Conservation (phyloP, 805 yeast genomes). For the Cyberlindnera samutprakarnensis region DNA sequence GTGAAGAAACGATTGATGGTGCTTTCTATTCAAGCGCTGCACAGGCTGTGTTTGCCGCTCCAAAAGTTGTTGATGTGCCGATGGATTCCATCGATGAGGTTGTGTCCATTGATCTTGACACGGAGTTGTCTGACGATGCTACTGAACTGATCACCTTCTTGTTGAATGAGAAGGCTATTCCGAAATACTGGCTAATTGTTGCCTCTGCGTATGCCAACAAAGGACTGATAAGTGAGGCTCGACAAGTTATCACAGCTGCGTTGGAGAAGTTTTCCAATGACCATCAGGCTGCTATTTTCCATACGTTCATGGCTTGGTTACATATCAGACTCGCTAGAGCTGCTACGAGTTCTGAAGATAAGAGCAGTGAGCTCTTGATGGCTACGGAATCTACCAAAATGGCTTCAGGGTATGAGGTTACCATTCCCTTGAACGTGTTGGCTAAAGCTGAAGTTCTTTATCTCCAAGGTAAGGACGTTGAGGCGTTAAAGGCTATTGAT, state of each 20-base stretch:
- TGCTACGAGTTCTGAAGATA: conserved; percentile 18
- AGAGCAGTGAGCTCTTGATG: conserved; percentile 40
- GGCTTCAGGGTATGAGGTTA: conserved; percentile 23
- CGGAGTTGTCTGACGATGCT: conserved; percentile 78
- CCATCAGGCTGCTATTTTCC: conserved; percentile 41
- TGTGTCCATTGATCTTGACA: conserved; percentile 72
- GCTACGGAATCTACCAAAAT: conserved; percentile 5
- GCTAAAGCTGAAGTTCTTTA: conserved; percentile 62
- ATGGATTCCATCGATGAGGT: conserved; percentile 67
- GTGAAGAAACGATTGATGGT: conserved; percentile 6
- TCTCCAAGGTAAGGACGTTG: conserved; percentile 55
- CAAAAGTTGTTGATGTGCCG: conserved; percentile 46
- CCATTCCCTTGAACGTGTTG: conserved; percentile 43
- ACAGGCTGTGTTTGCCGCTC: conserved; percentile 1
- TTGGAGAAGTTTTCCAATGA: conserved; percentile 12
- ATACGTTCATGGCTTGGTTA: conserved; percentile 69
- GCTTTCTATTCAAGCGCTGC: conserved; percentile 8
- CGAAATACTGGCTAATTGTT: conserved; percentile 77
- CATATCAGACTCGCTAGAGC: conserved; percentile 38
- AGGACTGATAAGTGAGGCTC: conserved; percentile 52
- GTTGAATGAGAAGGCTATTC: conserved; percentile 70
- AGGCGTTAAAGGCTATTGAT: conserved; percentile 49
- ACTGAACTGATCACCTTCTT: conserved; percentile 71
- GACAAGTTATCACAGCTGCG: conserved; percentile 17
- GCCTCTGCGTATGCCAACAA: conserved; percentile 72